Conservation (phyloP, 176 grass and related monocot species). For the Raddia distichophylla region DNA sequence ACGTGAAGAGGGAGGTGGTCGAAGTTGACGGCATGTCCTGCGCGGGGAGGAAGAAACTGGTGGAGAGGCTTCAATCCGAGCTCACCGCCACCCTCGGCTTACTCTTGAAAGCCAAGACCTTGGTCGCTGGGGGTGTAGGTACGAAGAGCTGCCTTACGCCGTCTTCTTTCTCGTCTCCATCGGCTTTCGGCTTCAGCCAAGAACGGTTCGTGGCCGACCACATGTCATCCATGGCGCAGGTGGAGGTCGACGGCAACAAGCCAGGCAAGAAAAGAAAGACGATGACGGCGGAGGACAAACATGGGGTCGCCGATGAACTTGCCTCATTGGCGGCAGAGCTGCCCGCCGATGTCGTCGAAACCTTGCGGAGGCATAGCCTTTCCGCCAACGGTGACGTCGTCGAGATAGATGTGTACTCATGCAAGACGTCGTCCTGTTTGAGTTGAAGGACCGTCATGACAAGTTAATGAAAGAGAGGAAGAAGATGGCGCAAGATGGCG, state of each 20-base stretch:
- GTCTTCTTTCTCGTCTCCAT: not conserved
- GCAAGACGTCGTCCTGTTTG: not conserved
- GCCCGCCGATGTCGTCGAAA: constrained; percentile 23
- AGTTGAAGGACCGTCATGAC: constrained; percentile 3
- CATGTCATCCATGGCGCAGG: not conserved
- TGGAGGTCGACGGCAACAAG: not conserved
- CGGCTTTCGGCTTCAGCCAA: not conserved
- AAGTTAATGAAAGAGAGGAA: too few species aligned
- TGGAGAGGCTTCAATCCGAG: constrained; percentile 29
- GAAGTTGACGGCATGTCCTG: constrained; percentile 7
- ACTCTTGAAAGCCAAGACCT: constrained; percentile 8
- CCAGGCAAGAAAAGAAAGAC: not conserved
- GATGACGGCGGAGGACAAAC: not conserved
- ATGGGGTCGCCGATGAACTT: constrained; percentile 12
- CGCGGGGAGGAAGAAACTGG: not conserved
- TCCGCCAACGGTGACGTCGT: not conserved
- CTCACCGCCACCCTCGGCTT: constrained; percentile 27
- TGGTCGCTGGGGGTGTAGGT: not conserved
- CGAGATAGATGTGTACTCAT: not conserved
- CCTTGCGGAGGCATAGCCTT: not conserved
- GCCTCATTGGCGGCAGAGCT: constrained; percentile 32
- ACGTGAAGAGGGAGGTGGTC: constrained; percentile 27
- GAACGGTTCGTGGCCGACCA: not conserved
- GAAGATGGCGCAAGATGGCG: too few species aligned
- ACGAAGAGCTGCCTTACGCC: not conserved